These are phyloP conservation scores for Westerdykella ornata DNA, from an alignment of 2,329 filamentous ascomycete genomes.

Conservation along the genomic window DNA sequence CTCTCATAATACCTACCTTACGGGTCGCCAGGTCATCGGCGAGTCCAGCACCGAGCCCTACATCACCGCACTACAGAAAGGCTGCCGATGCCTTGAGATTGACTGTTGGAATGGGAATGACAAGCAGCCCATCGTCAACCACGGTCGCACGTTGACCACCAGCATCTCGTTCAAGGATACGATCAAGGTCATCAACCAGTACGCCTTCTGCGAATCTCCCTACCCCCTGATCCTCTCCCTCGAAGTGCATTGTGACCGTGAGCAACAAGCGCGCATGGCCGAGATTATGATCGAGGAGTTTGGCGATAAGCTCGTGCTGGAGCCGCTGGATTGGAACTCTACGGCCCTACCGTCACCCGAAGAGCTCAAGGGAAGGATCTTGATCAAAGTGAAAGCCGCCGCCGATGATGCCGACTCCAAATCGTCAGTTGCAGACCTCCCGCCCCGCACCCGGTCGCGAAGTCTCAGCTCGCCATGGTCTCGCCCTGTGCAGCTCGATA, in stretches of 20 bases:
- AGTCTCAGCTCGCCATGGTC: conserved; percentile 75
- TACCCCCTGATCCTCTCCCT: conserved; percentile 92
- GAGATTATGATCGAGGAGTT: conserved; percentile 82
- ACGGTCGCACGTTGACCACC: conserved; percentile 82
- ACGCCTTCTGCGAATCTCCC: conserved; percentile 79
- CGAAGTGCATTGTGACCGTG: conserved; percentile 82
- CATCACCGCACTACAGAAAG: conserved; percentile 77
- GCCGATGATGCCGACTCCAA: conserved; percentile 41
- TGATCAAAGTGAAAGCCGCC: conserved; percentile 92
- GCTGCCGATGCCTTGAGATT: conserved; percentile 92
- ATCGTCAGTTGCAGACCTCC: conserved; percentile 30
- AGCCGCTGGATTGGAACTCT: conserved; percentile 63
- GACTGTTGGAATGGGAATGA: conserved; percentile 96
- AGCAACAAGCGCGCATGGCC: conserved; percentile 83
- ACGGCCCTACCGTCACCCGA: conserved; percentile 75
- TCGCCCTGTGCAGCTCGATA: conserved; percentile 57
- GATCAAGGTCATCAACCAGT: conserved; percentile 87
- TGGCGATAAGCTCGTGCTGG: conserved; percentile 67
- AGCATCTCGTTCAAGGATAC: conserved; percentile 86
- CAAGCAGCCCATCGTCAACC: conserved; percentile 80
- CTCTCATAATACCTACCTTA: conserved; percentile 95
- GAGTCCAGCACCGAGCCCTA: conserved; percentile 93
- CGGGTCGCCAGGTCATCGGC: conserved; percentile 83
- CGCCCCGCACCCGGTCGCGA: conserved; percentile 42
- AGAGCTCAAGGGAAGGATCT: conserved; percentile 71